Conservation (phyloP, 805 yeast species). For the Saturnispora zaruensis region DNA sequence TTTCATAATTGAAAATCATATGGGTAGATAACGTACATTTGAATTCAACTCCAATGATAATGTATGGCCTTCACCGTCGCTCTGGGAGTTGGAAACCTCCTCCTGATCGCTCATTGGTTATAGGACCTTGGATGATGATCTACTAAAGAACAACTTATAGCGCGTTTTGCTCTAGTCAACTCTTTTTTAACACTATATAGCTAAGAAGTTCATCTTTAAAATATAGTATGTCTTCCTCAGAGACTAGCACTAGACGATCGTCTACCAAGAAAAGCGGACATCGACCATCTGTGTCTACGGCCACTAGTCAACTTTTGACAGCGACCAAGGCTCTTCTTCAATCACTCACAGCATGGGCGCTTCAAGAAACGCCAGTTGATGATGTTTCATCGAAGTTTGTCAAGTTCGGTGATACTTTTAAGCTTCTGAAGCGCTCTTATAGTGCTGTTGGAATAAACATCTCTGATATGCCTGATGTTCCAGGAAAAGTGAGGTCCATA, state of each 20-base stretch:
- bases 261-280: slow-evolving; percentile 30
- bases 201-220: background rate
- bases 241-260: slow-evolving; percentile 6
- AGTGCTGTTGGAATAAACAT: slow-evolving; percentile 71
- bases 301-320: slow-evolving; percentile 47
- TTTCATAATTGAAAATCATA: background rate
- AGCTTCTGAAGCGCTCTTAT: slow-evolving; percentile 76
- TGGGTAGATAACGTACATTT: background rate
- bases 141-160: background rate
- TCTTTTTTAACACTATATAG: background rate
- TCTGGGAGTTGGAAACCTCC: slow-evolving; percentile 7
- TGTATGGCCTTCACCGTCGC: background rate
- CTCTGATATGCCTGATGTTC: slow-evolving; percentile 84
- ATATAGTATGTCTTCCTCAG: slow-evolving; percentile 5
- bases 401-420: slow-evolving; percentile 86
- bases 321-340: slow-evolving; percentile 87
- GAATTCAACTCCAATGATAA: background rate
- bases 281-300: slow-evolving; percentile 57
- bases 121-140: background rate
- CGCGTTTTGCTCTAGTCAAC: background rate
- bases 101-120: slow-evolving; percentile 1
- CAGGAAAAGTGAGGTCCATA: slow-evolving; percentile 66
- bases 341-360: slow-evolving; percentile 84
- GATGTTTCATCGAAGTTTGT: slow-evolving; percentile 89
- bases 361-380: slow-evolving; percentile 64